Evolutionary conservation across 805 yeast genomes (phyloP).

Genomic region (Blastobotrys mokoenaii): DNA sequence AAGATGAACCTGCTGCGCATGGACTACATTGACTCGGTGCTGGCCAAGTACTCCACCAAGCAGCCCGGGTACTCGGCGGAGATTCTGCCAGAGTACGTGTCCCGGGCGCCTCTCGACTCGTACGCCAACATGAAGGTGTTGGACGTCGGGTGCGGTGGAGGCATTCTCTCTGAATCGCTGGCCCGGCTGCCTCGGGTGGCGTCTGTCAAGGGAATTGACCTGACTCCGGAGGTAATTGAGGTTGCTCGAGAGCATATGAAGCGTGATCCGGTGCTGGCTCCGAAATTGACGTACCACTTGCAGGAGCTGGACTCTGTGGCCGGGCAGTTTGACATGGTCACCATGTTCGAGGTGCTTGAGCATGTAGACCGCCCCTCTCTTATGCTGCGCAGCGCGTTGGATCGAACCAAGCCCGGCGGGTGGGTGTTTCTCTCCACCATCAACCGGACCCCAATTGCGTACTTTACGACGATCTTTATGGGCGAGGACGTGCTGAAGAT

Average conservation of each 20-base stretch:
- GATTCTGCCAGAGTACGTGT: conserved; percentile 45
- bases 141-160: conserved; percentile 99
- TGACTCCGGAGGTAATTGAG: conserved; percentile 70
- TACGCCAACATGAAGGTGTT: conserved; percentile 44
- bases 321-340: conserved; percentile 61
- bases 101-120: conserved; percentile 5
- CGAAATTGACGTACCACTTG: conserved; percentile 52
- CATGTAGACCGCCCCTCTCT: conserved; percentile 83
- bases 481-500: conserved; percentile 74
- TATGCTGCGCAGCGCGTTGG: conserved; percentile 60
- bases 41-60: conserved; percentile 40
- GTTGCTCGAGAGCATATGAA: conserved; percentile 67
- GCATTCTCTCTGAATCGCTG: conserved; percentile 76
- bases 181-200: conserved; percentile 60
- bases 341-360: conserved; percentile 91
- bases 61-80: conserved; percentile 72
- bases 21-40: conserved; percentile 70
- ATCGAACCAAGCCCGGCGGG: conserved; percentile 70
- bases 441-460: conserved; percentile 76
- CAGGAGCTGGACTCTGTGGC: conserved; percentile 52
- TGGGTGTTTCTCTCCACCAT: conserved; percentile 83
- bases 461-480: conserved; percentile 87
- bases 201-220: conserved; percentile 72
- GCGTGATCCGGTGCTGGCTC: conserved; percentile 54
- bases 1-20: conserved; percentile 86